Base-by-base conservation (phyloP, 225 moss, liverwort and hornwort species). In the Physcomitrium patens region DNA sequence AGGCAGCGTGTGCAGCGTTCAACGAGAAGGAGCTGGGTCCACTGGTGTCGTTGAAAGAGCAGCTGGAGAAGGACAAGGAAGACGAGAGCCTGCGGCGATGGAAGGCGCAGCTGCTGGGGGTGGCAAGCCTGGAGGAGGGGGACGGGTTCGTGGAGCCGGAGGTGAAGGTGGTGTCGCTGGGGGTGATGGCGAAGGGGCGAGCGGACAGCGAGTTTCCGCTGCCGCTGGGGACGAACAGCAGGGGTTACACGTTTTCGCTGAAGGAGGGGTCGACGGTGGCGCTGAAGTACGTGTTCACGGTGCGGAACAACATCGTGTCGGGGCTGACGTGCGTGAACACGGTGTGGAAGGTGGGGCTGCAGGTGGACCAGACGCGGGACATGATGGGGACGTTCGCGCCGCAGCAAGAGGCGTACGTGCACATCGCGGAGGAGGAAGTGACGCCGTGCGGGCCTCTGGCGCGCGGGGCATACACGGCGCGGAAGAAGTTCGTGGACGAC, bases 381-480 rank as follows among this genome's bases (percentile, higher is more conserved):
- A 96, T 96, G 96, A 88, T 96, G 78, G 96, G 96, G 61, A 94
- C 92, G 14, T 96, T 96, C 12, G 94, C 89, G 3, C 96, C 96
- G 1, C 88, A 91, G 80, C 82, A 77, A 47, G 94, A 91, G 67
- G 86, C 94, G 0, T 96, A 96, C 28, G 89, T 91, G 58, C 92
- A 96, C 45, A 26, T 89, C 15, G 86, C 94, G 49, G 92, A 94
- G 76, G 94, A 96, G 81, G 94, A 96, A 75, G 91, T 91, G 37
- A 96, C 96, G 13, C 96, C 96, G 9, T 92, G 94, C 26, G 96
- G 96, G n/a, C n/a, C 79, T 16, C 47, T 94, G 54, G 96, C 96
- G 7, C 89, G 94, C 43, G 96, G 96, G 16, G 85, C 92, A 9
- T 96, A 94, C 81, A 96, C 92, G 9, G 96, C 96, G 12, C 89